These are phyloP conservation scores for Calonectria hongkongensis DNA, from an alignment of 2,329 filamentous ascomycete genomes.

Conservation along the genomic window DNA sequence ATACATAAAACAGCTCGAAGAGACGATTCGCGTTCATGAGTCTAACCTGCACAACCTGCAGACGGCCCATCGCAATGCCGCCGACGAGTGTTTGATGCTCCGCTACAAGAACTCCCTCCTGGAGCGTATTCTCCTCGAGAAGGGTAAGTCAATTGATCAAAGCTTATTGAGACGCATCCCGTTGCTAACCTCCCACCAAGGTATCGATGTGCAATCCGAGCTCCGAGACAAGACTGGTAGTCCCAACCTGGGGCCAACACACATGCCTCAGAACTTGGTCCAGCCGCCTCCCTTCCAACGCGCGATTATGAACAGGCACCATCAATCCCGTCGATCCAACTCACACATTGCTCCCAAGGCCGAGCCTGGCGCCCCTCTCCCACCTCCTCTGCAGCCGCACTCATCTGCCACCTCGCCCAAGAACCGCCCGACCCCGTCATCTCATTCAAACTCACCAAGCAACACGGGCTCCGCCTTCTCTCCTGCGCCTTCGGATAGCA, in stretches of 20 bases:
- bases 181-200: slow-evolving; percentile 64
- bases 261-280: slow-evolving; percentile 80
- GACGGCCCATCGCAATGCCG: slow-evolving; percentile 93
- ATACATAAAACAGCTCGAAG: slow-evolving; percentile 99
- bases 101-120: slow-evolving; percentile 98
- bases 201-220: slow-evolving; percentile 98
- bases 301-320: slow-evolving; percentile 87
- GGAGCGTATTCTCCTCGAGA: slow-evolving; percentile 96
- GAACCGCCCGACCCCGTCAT: slow-evolving; percentile 87
- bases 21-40: slow-evolving; percentile 97
- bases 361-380: slow-evolving; percentile 71
- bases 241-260: slow-evolving; percentile 83
- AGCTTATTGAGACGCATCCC: neutral
- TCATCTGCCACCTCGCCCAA: slow-evolving; percentile 80
- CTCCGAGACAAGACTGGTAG: slow-evolving; percentile 93
- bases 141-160: slow-evolving; percentile 76
- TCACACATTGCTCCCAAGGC: slow-evolving; percentile 86
- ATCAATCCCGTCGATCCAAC: slow-evolving; percentile 82
- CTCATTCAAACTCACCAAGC: slow-evolving; percentile 78
- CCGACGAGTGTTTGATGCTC: slow-evolving; percentile 98
- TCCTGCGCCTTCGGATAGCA: slow-evolving; percentile 68
- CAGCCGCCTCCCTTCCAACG: slow-evolving; percentile 86
- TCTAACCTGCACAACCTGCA: slow-evolving; percentile 94
- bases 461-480: slow-evolving; percentile 68
- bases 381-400: slow-evolving; percentile 67